Evolutionary conservation across 78 protist species (phyloP).

Genomic region (Goniomonas avonlea): DNA sequence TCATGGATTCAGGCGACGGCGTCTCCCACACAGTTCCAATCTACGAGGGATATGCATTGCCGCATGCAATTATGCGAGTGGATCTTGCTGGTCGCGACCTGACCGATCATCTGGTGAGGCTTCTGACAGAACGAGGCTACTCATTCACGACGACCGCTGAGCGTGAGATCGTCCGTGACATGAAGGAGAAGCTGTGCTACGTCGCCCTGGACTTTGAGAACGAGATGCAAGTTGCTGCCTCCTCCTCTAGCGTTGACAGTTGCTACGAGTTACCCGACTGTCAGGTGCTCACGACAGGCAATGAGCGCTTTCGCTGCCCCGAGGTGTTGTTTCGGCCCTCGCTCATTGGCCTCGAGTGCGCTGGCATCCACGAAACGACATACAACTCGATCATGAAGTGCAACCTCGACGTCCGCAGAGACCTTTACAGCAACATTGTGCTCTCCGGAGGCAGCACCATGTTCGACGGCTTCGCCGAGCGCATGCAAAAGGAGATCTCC

Average conservation of each 20-base stretch:
- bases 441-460: slow-evolving; percentile 50
- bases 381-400: slow-evolving; percentile 32
- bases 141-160: slow-evolving; percentile 34
- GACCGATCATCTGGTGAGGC: background rate
- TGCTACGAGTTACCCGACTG: slow-evolving; percentile 31
- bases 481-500: slow-evolving; percentile 58
- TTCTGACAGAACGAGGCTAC: slow-evolving; percentile 16
- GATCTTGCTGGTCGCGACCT: slow-evolving; percentile 13
- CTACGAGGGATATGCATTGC: background rate
- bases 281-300: background rate
- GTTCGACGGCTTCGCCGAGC: slow-evolving; percentile 7
- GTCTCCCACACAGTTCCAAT: background rate
- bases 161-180: slow-evolving; percentile 41
- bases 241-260: slow-evolving; percentile 1
- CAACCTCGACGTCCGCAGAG: slow-evolving; percentile 46
- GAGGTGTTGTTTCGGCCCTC: slow-evolving; percentile 14
- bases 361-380: slow-evolving; percentile 42
- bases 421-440: slow-evolving; percentile 46
- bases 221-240: slow-evolving; percentile 28
- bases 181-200: slow-evolving; percentile 45
- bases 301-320: slow-evolving; percentile 24
- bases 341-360: slow-evolving; percentile 31
- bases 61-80: background rate
- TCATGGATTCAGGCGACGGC: slow-evolving; percentile 48
- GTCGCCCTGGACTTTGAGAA: slow-evolving; percentile 37